Conservation (phyloP, 2,329 filamentous ascomycete species). For the Clonostachys chloroleuca region DNA sequence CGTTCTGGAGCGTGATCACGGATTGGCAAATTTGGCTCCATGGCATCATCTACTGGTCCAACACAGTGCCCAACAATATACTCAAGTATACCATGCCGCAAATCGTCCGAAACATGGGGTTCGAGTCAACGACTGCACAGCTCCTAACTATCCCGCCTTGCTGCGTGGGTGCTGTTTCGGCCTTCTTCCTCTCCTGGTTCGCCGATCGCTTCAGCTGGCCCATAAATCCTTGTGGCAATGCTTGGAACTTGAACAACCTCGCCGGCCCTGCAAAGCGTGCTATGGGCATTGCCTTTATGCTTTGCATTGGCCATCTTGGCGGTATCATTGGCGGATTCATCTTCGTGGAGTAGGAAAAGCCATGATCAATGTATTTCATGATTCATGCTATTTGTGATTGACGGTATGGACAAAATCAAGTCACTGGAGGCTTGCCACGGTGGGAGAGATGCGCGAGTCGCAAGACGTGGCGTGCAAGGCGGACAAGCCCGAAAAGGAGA, state of each 20-base stretch:
- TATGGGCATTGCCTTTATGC: constrained; percentile 19
- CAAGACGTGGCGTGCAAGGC: too few species aligned
- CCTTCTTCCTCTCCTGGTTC: background rate
- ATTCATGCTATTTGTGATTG: too few species aligned
- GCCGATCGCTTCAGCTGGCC: background rate
- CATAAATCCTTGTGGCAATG: constrained; percentile 18
- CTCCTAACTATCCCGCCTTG: constrained; percentile 43
- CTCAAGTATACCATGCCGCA: constrained; percentile 76
- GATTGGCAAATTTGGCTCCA: constrained; percentile 83
- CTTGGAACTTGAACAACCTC: constrained; percentile 21
- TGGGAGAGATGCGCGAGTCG: too few species aligned
- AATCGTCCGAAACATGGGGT: constrained; percentile 58
- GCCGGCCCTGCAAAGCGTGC: constrained; percentile 18
- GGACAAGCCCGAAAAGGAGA: too few species aligned
- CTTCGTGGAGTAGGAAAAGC: constrained; percentile 1
- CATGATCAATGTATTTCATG: too few species aligned
- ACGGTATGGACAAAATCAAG: too few species aligned
- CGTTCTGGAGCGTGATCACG: constrained; percentile 59
- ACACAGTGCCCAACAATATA: constrained; percentile 66
- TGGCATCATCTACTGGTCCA: constrained; percentile 74
- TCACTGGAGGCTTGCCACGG: too few species aligned
- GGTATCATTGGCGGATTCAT: constrained; percentile 2
- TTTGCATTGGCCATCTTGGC: constrained; percentile 5
- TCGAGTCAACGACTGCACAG: constrained; percentile 30
- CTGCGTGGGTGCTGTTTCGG: constrained; percentile 27